Base-by-base conservation (phyloP, 164 flowering plant genomes). In the Umbellularia californica region DNA sequence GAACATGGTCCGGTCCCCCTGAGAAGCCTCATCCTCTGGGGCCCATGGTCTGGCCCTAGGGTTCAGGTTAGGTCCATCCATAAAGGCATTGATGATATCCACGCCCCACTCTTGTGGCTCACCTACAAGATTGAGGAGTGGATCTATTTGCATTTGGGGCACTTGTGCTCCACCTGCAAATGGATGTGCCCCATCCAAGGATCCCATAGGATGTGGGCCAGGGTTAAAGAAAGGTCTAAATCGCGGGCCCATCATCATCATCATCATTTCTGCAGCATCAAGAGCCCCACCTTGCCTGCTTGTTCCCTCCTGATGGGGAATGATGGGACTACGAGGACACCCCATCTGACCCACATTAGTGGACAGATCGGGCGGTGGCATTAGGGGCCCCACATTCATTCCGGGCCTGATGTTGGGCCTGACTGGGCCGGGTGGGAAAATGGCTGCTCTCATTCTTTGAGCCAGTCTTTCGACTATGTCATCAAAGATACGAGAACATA, bases 41-140 rank as follows among this genome's bases (percentile, higher is more conserved):
- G 25, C 66, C 75, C 69, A 72, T 5, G 75, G 69, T 63, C 27
- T 35, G 41, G 75, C 69, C 2, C n/a, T 22, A 0, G 75, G 75
- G 41, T 72, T 72, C 2, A 72, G 22, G 10, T 33, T 0, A 3
- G 60, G 4, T 3, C 2, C 13, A 2, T 35, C 3, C 12, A 30
- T 25, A 5, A 66, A 14, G 1, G 41, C 69, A 5, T 30, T 27
- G 50, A 25, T 7, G 0, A 35, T 30, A 25, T 22, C 66, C 2
- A 12, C 66, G 12, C 24, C 25, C 24, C 12, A 64, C 23, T 24
- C 24, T 24, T 20, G 15, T 20, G 35, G 20, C 69, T 66, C 60
- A 0, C 20, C 60, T 0, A 55, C 1, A 55, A 55, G 60, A 19
- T 19, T 55, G 20, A 15, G 5, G 20, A 55, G 20, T 4, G 60